Evolutionary conservation across 495 filamentous ascomycete genomes (phyloP).

Genomic region (Lichenothelia convexa): DNA sequence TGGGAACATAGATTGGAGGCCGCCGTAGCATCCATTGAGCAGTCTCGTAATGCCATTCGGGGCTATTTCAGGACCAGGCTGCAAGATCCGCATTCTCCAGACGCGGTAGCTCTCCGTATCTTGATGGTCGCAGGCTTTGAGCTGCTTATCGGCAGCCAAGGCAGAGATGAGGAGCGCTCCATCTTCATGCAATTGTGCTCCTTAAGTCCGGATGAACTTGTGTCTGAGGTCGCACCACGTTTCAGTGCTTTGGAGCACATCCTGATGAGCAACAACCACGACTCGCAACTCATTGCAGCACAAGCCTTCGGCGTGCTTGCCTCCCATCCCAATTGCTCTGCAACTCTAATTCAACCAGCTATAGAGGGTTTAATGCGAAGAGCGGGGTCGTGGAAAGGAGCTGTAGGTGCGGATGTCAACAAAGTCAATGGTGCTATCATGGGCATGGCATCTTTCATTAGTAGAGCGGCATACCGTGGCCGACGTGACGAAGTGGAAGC

Average conservation of each 20-base stretch:
- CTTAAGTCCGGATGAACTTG: slow-evolving; percentile 33
- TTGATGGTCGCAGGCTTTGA: slow-evolving; percentile 13
- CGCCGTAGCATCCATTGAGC: slow-evolving; percentile 43
- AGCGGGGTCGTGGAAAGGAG: slow-evolving; percentile 31
- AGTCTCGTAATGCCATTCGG: slow-evolving; percentile 38
- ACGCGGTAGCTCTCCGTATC: background rate
- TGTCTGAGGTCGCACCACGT: slow-evolving; percentile 19
- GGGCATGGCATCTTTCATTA: slow-evolving; percentile 39
- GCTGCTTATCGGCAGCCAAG: slow-evolving; percentile 16
- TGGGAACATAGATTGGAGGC: slow-evolving; percentile 71
- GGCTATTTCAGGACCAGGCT: slow-evolving; percentile 3
- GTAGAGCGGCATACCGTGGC: slow-evolving; percentile 35
- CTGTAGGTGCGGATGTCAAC: slow-evolving; percentile 42
- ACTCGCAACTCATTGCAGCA: slow-evolving; percentile 41
- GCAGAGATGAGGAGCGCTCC: slow-evolving; percentile 34
- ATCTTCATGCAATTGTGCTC: slow-evolving; percentile 52
- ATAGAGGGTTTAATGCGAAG: slow-evolving; percentile 24
- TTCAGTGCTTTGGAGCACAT: slow-evolving; percentile 19
- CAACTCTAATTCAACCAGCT: slow-evolving; percentile 21
- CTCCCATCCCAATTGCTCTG: slow-evolving; percentile 36
- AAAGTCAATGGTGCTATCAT: slow-evolving; percentile 41
- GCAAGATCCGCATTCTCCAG: background rate
- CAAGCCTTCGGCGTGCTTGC: slow-evolving; percentile 63
- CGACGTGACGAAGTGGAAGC: slow-evolving; percentile 13
- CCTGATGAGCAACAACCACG: slow-evolving; percentile 49